Evolutionary conservation across 345 rosid species (phyloP).

Genomic region (Draba incana): DNA sequence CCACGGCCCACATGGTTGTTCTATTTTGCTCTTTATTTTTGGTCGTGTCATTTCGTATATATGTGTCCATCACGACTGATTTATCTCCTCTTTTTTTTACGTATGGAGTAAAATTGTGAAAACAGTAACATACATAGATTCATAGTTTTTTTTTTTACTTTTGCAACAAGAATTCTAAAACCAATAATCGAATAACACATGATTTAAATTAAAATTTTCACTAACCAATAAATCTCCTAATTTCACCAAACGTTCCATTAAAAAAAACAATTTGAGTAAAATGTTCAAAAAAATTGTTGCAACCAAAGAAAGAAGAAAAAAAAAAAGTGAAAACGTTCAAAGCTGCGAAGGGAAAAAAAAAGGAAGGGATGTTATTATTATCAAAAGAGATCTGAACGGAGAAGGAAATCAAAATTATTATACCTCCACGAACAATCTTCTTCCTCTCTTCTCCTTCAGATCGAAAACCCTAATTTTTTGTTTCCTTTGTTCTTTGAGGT

Average conservation of each 20-base stretch:
- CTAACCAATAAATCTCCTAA: too few species aligned
- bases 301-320: neutral
- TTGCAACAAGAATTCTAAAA: too few species aligned
- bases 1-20: constrained; percentile 23
- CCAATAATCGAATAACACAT: too few species aligned
- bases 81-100: neutral
- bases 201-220: too few species aligned
- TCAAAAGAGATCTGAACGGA: constrained; percentile 38
- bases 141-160: too few species aligned
- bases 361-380: constrained; percentile 2
- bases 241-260: constrained; percentile 9
- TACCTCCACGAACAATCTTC: constrained; percentile 2
- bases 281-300: neutral
- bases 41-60: constrained; percentile 1
- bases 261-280: neutral
- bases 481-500: too few species aligned
- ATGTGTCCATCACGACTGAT: constrained; percentile 6
- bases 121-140: too few species aligned
- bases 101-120: too few species aligned
- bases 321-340: constrained; percentile 20
- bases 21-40: neutral
- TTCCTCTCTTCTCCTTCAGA: constrained; percentile 26
- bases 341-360: constrained; percentile 2
- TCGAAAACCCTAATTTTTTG: constrained; percentile 33
- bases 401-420: constrained; percentile 19